Conservation (phyloP, 1,284 basidiomycete genomes). For the Trichosporon inkin region DNA sequence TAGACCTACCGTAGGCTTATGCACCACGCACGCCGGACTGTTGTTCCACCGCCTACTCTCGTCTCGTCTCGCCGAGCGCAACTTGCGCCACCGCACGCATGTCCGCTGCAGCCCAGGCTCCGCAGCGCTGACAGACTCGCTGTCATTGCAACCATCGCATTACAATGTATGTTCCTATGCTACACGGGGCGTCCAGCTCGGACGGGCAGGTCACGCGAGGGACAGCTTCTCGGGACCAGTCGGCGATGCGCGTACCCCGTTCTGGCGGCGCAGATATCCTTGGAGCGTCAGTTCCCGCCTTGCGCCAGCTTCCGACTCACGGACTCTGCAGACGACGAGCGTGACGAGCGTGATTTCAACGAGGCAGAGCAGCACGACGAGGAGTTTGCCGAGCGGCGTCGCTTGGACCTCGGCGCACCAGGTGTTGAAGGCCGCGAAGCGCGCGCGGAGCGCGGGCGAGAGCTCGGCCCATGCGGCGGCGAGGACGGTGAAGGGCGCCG, state of each 20-base stretch:
- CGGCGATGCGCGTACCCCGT: neutral
- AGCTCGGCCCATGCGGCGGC: neutral
- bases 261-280: neutral
- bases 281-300: neutral
- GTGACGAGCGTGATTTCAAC: neutral
- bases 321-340: neutral
- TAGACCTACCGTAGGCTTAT: neutral
- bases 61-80: neutral
- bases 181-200: neutral
- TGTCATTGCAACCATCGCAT: neutral
- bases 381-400: neutral
- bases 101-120: neutral
- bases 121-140: no score
- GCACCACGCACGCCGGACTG: neutral
- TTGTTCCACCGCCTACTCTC: neutral
- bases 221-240: neutral
- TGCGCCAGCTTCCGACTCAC: neutral
- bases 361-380: neutral
- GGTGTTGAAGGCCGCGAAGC: neutral
- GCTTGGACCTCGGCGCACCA: slow-evolving; percentile 3
- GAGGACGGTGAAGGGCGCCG: neutral
- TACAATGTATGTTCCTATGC: neutral
- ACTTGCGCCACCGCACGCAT: neutral
- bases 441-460: neutral
- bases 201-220: neutral